Percentiles rank a stretch among this genome's conserved stretches.
phyloP scores from a whole-genome alignment of 192 early-diverging fungal genomes.

The Irineochytrium annulatum region DNA sequence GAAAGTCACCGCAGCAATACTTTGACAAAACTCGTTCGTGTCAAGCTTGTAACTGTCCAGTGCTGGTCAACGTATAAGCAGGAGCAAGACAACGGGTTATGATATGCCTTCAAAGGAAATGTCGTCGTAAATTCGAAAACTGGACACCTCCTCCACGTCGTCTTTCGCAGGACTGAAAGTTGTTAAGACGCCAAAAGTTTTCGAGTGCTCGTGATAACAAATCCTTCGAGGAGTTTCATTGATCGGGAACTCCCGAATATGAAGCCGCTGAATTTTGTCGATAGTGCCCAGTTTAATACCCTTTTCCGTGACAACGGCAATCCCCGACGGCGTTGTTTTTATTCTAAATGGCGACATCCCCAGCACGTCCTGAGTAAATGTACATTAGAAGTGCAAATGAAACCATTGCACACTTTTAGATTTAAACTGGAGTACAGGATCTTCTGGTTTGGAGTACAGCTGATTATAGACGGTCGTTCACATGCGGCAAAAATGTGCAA shows the following conservation, averaged over 20 bases:
- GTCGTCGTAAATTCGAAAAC: slow-evolving; percentile 67
- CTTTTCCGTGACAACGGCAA: slow-evolving; percentile 63
- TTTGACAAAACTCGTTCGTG: slow-evolving; percentile 11
- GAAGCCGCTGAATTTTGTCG: slow-evolving; percentile 81
- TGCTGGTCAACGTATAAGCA: slow-evolving; percentile 5
- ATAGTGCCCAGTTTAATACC: slow-evolving; percentile 68
- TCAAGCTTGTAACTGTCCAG: slow-evolving; percentile 41
- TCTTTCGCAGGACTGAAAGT: slow-evolving; percentile 26
- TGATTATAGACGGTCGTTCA: slow-evolving; percentile 80
- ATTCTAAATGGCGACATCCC: slow-evolving; percentile 17
- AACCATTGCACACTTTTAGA: slow-evolving; percentile 49
- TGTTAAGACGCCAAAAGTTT: slow-evolving; percentile 63
- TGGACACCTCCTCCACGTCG: slow-evolving; percentile 42
- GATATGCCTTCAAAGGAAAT: slow-evolving; percentile 6
- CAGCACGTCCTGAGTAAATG: slow-evolving; percentile 7
- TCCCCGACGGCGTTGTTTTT: slow-evolving; percentile 13
- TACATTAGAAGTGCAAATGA: neutral
- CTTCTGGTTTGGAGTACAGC: slow-evolving; percentile 53
- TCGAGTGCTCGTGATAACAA: slow-evolving; percentile 47
- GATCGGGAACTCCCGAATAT: slow-evolving; percentile 66
- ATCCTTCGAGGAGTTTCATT: slow-evolving; percentile 68
- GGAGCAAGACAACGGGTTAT: neutral
- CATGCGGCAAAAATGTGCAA: slow-evolving; percentile 73
- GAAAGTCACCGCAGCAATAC: slow-evolving; percentile 29
- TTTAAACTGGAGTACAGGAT: slow-evolving; percentile 85